Evolutionary conservation across 2,329 filamentous ascomycete species (phyloP), one percentile per base, ranked within the genome.

Genomic region (Chrysoporthe austroafricana): DNA sequence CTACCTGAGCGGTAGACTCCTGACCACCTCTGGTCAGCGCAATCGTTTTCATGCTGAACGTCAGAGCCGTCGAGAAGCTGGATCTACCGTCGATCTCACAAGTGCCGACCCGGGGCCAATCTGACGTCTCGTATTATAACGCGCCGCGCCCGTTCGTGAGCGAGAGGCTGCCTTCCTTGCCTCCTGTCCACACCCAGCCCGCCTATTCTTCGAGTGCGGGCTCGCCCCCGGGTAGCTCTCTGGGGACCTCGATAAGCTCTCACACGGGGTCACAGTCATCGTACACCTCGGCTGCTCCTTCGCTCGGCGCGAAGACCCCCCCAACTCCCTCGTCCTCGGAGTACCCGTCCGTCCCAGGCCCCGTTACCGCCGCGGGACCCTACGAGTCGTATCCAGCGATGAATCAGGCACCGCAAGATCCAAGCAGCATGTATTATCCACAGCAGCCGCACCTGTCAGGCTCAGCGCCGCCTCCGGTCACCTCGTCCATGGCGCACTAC

Each of bases 1-100:
- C 56, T 64, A 64, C 66, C 63, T 48, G 57, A 48, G 44, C 48
- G n/a, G 26, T 62, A 44, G 50, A 63, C 50, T 44, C n/a, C 48
- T 67, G 67, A 64, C 67, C 67, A 54, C 34, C 46, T 46, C 61
- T 32, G 62, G 68, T 65, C 68, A 68, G 42, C 62, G 59, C 63
- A 65, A 58, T 62, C 44, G 57, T 63, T 68, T 68, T 67, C 62
- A 64, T 65, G 65, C 63, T 70, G 50, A 65, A 65, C 68, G 68
- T 57, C 67, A 66, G 63, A 54, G 83, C 88, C 82, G 91, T 89
- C 92, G 92, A 88, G 90, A 96, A 94, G 86, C 93, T 96, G 93
- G 93, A 94, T 92, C 89, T 94, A 81, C 91, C 92, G 83, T 92
- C 92, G 83, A 91, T 94, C 78, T 91, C 91, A 77, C 90, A 92